A percentile compares a stretch with the other conserved stretches of the same genome.
phyloP scores from a whole-genome alignment of 176 grass and related monocot species.

The Alloteropsis semialata region DNA sequence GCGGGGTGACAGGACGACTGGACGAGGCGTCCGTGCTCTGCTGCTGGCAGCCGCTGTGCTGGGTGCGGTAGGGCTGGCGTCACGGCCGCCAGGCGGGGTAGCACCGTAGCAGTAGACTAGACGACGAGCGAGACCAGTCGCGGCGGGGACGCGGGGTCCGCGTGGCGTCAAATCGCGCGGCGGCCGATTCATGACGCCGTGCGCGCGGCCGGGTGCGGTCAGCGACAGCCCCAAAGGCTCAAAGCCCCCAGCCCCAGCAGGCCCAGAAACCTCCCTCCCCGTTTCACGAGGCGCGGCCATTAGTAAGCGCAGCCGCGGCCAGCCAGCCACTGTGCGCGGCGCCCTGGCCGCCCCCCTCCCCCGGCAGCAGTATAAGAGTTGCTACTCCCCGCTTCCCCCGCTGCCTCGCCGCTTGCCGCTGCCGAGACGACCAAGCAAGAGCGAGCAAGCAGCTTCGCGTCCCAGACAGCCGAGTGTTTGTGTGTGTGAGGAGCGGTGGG shows the following conservation, averaged over 20 bases:
- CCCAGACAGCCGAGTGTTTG: not conserved
- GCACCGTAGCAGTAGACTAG: not conserved
- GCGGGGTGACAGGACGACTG: conserved; percentile 17
- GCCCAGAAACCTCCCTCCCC: not conserved
- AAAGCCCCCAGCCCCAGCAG: too few relatives aligned
- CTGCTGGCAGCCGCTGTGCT: not conserved
- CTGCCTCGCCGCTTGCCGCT: not conserved
- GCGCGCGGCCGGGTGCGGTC: not conserved
- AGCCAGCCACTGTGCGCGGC: not conserved
- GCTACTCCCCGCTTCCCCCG: not conserved
- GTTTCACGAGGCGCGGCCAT: conserved; percentile 36
- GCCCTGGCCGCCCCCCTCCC: too few relatives aligned
- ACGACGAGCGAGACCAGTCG: conserved; percentile 15
- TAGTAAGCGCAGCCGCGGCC: not conserved
- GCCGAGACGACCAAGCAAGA: not conserved
- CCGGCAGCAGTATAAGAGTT: conserved; percentile 18
- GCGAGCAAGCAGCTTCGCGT: not conserved
- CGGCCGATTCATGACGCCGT: conserved; percentile 31
- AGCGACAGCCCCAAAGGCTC: conserved; percentile 19
- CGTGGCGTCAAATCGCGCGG: conserved; percentile 82
- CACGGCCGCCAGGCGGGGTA: conserved; percentile 13
- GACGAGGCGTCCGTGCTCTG: not conserved
- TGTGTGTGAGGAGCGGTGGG: not conserved
- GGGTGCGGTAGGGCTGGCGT: conserved; percentile 78
- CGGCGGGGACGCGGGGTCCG: conserved; percentile 22